Evolutionary conservation across 2,329 filamentous ascomycete genomes (phyloP), one percentile per base, ranked within the genome.

Genomic region (Pestalotiopsis sp.): DNA sequence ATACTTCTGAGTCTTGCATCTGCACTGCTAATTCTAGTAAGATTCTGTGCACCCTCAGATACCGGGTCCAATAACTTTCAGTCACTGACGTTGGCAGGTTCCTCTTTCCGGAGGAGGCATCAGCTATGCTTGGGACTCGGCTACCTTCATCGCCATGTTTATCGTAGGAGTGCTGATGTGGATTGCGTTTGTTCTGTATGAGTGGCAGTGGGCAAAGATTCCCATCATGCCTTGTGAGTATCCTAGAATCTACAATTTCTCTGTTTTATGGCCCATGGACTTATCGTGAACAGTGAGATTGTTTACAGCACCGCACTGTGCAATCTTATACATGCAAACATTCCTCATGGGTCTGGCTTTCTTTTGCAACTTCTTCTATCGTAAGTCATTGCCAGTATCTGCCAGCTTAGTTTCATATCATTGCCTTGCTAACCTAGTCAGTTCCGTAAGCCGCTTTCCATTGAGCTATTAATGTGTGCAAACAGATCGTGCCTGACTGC

Each of bases 241-340:
- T 40, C 23, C 25, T 9, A 12, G 2, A 31, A 65, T 4, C 69
- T 72, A 3, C 66, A 66, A 0, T 64, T 40, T n/a, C 59, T 70
- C 4, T 70, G 69, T 56, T 82, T 85, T 72, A 75, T 86, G 59
- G 83, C 85, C 72, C 84, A 85, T 78, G 82, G 20, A 84, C 86
- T 14, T 87, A 84, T 83, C 31, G 9, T 31, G 31, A 9, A 31
- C 83, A 84, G 23, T 75, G 79, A 13, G 83, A 85, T 59, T 73
- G 84, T 20, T 77, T 14, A n/a, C 36, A 9, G 61, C 36, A 25
- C 36, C 61, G 3, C 17, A 64, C 17, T 63, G 60, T 31, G 25
- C 60, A n/a, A 14, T 17, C 23, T 17, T 63, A 20, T 63, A 63
- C 14, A 31, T 17, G 27, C 60, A 63, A 31, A 36, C 60, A 2